Percentiles rank a stretch among this genome's conserved stretches.
phyloP scores from a whole-genome alignment of 305 asterid species.

The Petunia hybrid region DNA sequence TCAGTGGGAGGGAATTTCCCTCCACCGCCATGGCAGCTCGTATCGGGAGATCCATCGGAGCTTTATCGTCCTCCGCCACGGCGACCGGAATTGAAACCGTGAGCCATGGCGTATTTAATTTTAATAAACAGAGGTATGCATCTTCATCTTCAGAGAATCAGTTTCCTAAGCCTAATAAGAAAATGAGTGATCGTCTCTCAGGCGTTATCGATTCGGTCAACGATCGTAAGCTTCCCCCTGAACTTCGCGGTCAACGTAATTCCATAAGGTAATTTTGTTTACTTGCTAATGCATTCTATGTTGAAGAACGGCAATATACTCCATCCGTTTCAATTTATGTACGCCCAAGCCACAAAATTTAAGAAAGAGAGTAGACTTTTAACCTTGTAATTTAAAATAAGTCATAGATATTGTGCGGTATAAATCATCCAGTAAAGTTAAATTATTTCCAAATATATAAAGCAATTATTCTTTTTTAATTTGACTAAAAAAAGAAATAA shows the following conservation, averaged over 20 bases:
- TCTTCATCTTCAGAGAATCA: constrained; percentile 38
- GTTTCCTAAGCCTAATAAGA: constrained; percentile 44
- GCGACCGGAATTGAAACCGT: constrained; percentile 29
- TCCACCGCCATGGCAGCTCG: constrained; percentile 50
- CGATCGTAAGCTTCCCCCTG: constrained; percentile 87
- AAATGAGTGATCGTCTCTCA: constrained; percentile 70
- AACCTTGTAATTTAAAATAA: too few species aligned
- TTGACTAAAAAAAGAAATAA: too few species aligned
- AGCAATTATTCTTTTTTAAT: too few species aligned
- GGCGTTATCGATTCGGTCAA: constrained; percentile 77
- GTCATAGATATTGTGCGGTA: too few species aligned
- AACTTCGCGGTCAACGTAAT: constrained; percentile 88
- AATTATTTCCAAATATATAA: too few species aligned
- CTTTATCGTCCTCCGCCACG: constrained; percentile 42
- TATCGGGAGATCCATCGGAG: constrained; percentile 41
- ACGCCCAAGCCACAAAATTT: too few species aligned
- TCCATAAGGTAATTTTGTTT: constrained; percentile 57
- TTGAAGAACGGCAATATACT: background rate
- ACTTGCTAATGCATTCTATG: background rate
- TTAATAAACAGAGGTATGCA: too few species aligned
- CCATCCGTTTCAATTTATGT: too few species aligned
- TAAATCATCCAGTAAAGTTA: too few species aligned
- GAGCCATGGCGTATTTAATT: constrained; percentile 24
- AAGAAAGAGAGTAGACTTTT: too few species aligned
- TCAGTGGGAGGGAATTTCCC: background rate